Conservation (phyloP, 345 rosid genomes). For the Dimocarpus longan region DNA sequence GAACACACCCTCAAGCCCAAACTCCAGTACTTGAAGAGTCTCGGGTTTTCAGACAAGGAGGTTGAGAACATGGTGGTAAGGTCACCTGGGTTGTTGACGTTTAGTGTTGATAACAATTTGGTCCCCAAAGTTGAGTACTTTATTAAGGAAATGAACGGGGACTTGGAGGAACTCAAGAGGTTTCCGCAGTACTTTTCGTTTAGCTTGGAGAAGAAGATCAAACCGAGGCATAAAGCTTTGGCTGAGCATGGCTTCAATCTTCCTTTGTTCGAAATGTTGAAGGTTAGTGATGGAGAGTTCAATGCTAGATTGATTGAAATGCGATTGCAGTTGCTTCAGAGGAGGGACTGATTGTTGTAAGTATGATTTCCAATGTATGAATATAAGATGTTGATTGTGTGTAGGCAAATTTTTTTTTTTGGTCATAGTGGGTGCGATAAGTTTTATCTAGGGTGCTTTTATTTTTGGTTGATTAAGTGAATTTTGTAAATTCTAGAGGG, state of each 20-base stretch:
- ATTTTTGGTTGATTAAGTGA: background rate
- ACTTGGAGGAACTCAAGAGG: slow-evolving; percentile 57
- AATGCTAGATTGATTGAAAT: slow-evolving; percentile 54
- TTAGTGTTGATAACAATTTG: slow-evolving; percentile 69
- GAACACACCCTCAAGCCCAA: slow-evolving; percentile 62
- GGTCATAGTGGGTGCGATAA: background rate
- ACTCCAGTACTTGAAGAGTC: slow-evolving; percentile 48
- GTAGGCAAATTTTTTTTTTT: background rate
- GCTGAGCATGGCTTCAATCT: slow-evolving; percentile 53
- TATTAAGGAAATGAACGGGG: slow-evolving; percentile 59
- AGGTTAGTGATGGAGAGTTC: slow-evolving; percentile 82
- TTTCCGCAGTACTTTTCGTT: slow-evolving; percentile 93
- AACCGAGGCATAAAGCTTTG: slow-evolving; percentile 71
- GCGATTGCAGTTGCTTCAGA: slow-evolving; percentile 41
- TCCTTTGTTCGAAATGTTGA: slow-evolving; percentile 75
- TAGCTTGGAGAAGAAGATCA: slow-evolving; percentile 87
- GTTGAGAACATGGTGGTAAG: slow-evolving; percentile 72
- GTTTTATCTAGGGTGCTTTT: background rate
- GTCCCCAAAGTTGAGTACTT: slow-evolving; percentile 70
- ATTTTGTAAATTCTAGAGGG: background rate
- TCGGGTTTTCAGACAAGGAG: slow-evolving; percentile 53
- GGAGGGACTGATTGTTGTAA: slow-evolving; percentile 24
- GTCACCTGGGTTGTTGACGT: slow-evolving; percentile 74
- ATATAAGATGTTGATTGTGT: background rate
- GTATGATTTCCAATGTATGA: slow-evolving; percentile 10